Conservation (phyloP, 192 early-diverging fungal genomes). For the Backusella luteola region DNA sequence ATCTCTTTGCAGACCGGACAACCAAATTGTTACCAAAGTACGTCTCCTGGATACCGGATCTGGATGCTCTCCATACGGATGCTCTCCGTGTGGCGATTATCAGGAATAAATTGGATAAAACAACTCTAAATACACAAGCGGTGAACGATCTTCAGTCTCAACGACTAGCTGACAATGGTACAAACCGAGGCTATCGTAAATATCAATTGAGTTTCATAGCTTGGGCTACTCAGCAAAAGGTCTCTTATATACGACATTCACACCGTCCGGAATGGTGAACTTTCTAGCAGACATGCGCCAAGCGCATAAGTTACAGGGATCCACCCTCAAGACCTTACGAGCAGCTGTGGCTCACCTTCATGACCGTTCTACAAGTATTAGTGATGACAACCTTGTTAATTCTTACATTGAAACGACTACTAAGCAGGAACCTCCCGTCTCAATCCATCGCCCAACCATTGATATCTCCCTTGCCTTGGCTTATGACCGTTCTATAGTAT, state of each 20-base stretch:
- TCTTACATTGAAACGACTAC: neutral
- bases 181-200: neutral
- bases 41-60: slow-evolving; percentile 21
- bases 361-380: neutral
- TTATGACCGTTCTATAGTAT: neutral
- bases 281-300: neutral
- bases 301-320: neutral
- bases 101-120: neutral
- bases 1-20: slow-evolving; percentile 21
- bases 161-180: neutral
- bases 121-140: neutral
- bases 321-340: slow-evolving; percentile 13
- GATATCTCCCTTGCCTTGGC: neutral
- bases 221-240: neutral
- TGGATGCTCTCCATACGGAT: neutral
- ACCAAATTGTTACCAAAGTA: slow-evolving; percentile 13
- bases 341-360: slow-evolving; percentile 10
- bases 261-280: neutral
- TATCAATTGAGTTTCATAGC: neutral
- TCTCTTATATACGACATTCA: neutral
- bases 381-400: neutral
- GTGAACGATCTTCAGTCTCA: neutral
- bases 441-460: slow-evolving; percentile 4
- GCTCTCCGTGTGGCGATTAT: neutral
- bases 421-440: neutral